These are phyloP conservation scores for Takashimella tepidaria DNA, from an alignment of 1,284 basidiomycete genomes.

Conservation along the genomic window DNA sequence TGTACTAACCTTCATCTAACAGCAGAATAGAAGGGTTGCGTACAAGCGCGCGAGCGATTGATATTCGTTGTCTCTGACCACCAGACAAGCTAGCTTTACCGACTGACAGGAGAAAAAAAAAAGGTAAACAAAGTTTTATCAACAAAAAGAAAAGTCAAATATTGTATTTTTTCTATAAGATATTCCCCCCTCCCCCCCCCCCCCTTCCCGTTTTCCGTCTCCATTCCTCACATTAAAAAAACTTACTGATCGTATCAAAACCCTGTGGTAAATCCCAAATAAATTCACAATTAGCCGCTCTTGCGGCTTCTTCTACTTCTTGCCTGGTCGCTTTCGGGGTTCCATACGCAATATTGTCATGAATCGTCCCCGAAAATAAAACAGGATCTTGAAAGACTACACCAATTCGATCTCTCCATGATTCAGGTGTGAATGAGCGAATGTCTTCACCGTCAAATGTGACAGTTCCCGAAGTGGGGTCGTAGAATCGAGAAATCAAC, in stretches of 20 bases:
- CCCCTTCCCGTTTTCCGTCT: no score
- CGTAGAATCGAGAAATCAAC: slow-evolving; percentile 86
- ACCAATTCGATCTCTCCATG: slow-evolving; percentile 80
- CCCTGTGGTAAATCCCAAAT: slow-evolving; percentile 85
- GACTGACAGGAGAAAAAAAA: slow-evolving; percentile 18
- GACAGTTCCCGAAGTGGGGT: slow-evolving; percentile 74
- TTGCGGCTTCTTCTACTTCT: slow-evolving; percentile 81
- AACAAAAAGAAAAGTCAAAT: no score
- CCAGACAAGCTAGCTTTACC: slow-evolving; percentile 48
- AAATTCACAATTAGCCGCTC: slow-evolving; percentile 91
- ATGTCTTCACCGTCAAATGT: slow-evolving; percentile 87
- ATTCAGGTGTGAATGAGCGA: slow-evolving; percentile 69
- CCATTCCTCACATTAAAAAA: slow-evolving; percentile 17
- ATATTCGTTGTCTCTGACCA: slow-evolving; percentile 52
- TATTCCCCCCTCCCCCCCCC: slow-evolving; percentile 21
- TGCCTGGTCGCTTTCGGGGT: slow-evolving; percentile 64
- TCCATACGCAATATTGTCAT: slow-evolving; percentile 90
- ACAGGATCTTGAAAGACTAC: slow-evolving; percentile 70
- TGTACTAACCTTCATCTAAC: slow-evolving; percentile 49
- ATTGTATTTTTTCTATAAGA: no score
- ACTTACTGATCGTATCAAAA: slow-evolving; percentile 66
- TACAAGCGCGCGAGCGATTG: slow-evolving; percentile 52
- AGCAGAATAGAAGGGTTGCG: slow-evolving; percentile 51
- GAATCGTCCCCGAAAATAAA: slow-evolving; percentile 71
- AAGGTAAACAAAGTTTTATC: slow-evolving; percentile 4